phyloP scores from a whole-genome alignment of 2,329 filamentous ascomycete genomes.

The Colletotrichum falcatum region DNA sequence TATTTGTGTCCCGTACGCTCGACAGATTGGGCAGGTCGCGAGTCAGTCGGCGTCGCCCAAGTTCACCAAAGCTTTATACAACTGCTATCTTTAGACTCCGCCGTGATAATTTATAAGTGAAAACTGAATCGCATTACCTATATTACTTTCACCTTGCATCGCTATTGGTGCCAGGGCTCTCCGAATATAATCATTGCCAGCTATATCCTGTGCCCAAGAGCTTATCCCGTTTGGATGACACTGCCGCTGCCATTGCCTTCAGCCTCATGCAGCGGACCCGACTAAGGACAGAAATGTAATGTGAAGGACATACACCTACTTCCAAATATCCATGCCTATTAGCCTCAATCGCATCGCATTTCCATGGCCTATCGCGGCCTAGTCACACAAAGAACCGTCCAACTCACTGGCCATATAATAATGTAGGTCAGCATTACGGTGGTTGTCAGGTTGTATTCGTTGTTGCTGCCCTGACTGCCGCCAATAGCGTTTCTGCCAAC shows the following conservation, averaged over 20 bases:
- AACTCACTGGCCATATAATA: too few relatives aligned
- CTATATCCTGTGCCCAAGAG: neutral
- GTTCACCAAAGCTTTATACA: neutral
- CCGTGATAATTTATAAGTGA: neutral
- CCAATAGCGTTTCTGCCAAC: neutral
- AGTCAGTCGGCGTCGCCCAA: conserved; percentile 24
- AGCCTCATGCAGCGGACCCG: neutral
- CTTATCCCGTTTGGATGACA: neutral
- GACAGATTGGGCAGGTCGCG: conserved; percentile 21
- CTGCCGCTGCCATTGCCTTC: neutral
- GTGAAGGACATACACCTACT: neutral
- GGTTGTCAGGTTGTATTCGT: neutral
- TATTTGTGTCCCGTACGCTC: neutral
- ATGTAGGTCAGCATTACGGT: neutral
- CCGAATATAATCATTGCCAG: rapidly evolving
- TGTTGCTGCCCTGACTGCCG: neutral
- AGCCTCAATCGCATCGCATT: too few relatives aligned
- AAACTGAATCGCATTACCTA: neutral
- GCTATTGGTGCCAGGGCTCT: rapidly evolving
- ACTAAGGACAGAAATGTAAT: neutral
- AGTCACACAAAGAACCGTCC: neutral
- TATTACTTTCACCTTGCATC: too few relatives aligned
- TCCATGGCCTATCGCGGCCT: too few relatives aligned
- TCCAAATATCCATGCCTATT: too few relatives aligned
- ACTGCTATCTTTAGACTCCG: neutral